Conservation (phyloP, 1,139 yeast species). For the Dujonia santamariae region DNA sequence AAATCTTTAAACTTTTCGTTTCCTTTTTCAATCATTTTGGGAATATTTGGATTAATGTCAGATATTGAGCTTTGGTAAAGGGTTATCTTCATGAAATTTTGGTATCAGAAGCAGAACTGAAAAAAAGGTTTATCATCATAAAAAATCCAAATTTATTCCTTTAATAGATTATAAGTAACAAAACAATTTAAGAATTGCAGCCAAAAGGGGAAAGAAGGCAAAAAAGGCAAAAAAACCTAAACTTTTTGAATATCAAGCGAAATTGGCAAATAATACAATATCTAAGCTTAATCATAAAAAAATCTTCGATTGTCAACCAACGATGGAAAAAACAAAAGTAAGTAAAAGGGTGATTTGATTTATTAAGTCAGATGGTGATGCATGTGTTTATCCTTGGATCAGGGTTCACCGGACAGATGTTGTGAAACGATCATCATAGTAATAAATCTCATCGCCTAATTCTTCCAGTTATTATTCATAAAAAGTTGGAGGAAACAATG, state of each 20-base stretch:
- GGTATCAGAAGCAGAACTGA: slow-evolving; percentile 94
- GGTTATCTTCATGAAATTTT: slow-evolving; percentile 63
- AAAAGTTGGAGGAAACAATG: too few relatives aligned
- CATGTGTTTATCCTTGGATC: slow-evolving; percentile 69
- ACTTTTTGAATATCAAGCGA: slow-evolving; percentile 1
- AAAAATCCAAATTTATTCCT: slow-evolving; percentile 15
- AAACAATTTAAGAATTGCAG: too few relatives aligned
- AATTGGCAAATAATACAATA: slow-evolving; percentile 7
- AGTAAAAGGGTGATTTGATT: neutral
- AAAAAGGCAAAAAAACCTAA: too few relatives aligned
- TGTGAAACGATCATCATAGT: slow-evolving; percentile 43
- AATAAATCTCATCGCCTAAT: too few relatives aligned
- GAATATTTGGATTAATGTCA: too few relatives aligned
- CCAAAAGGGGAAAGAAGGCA: too few relatives aligned
- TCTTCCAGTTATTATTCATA: too few relatives aligned
- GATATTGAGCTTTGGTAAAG: slow-evolving; percentile 36
- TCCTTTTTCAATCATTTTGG: neutral
- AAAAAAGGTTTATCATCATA: slow-evolving; percentile 58
- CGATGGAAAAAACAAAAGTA: neutral
- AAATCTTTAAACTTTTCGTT: too few relatives aligned
- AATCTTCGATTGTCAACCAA: neutral
- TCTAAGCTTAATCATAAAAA: neutral
- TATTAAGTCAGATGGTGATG: slow-evolving; percentile 80
- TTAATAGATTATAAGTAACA: too few relatives aligned
- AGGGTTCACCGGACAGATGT: slow-evolving; percentile 61